Evolutionary conservation across 306 rosid genomes (phyloP), one percentile per base, ranked within the genome.

Genomic region (Vigna hirtella): DNA sequence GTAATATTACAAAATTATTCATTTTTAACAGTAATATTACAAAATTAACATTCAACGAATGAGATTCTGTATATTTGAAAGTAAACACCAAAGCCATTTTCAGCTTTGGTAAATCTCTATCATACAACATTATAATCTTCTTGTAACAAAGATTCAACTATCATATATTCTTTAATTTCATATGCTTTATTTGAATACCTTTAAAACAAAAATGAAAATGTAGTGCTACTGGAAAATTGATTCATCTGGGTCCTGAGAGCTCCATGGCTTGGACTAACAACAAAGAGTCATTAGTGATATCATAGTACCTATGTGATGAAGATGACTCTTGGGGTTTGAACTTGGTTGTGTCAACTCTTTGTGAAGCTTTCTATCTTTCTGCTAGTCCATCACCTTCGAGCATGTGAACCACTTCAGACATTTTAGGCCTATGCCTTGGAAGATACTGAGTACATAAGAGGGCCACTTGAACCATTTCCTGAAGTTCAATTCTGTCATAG

Each of bases 241-340:
- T 66, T 91, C 91, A 94, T 69, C 98, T 82, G 36, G 98, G 98
- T 66, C 98, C 98, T 13, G 98, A 94, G 61, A 94, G 97, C 76
- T 94, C 98, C 97, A 94, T 94, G 77, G 97, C 98, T 85, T 94
- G 97, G 28, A 92, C 98, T 51, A 94, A 79, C 72, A 94, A 77
- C 6, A 94, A 85, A 70, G 98, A 94, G 66, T 94, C 98, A 43
- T 94, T 97, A 5, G 97, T 94, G 58, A 92, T 93, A 82, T 94
- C 98, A 13, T 97, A 94, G 67, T 79, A 86, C n/a, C 87, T 79
- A 86, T 86, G 87, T 72, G 89, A 86, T 43, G 75, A 86, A 66
- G 87, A 86, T 13, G 81, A 61, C 47, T 86, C 86, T 14, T 86
- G 78, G 2, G 77, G 80, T 79, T 80, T 80, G 48, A 24, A 86